Base-by-base conservation (phyloP, 1,284 basidiomycete genomes). In the Ganoderma boninense region DNA sequence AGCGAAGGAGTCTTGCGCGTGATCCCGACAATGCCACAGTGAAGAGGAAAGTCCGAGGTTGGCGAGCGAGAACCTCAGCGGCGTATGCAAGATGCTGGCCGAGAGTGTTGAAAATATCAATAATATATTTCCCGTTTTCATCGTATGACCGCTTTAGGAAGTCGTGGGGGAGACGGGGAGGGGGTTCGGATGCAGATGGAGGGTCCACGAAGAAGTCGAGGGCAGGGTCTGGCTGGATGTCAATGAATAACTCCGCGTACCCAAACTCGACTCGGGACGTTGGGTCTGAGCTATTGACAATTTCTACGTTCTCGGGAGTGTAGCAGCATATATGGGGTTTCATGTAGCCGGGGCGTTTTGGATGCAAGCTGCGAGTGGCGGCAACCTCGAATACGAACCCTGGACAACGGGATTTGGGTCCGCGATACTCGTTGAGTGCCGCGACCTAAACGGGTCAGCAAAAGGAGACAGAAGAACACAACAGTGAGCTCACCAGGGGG, bases 1-100 rank as follows among this genome's bases (percentile, higher is more conserved):
- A 79, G 14, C 78, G 76, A 26, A 80, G 43, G 54, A 82, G 69
- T 1, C 80, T 75, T 4, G 75, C 78, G 52, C 57, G 65, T 0
- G 67, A 66, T 8, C 76, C 74, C 26, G 49, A 69, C 5, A 82
- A 69, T 64, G 75, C 72, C 26, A 80, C 62, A 2, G 78, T 71
- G 67, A 81, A 82, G 35, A 75, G 6, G 59, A 65, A 71, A 0
- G 62, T 20, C 26, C 70, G 72, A 11, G 61, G 65, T 62, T 73
- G 70, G 2, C 70, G 62, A 13, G 70, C 70, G 49, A 54, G 42
- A n/a, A 71, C 43, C 35, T 73, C 69, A 18, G 52, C 49, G 14
- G 54, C 65, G 60, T 62, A 73, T 18, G 61, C 29, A 11, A 73
- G 62, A 10, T 71, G 67, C 42, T 69, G 69, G 11, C 62, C 65